Base-by-base conservation (phyloP, 2,329 filamentous ascomycete species). In the Cryphonectria nitschkei region DNA sequence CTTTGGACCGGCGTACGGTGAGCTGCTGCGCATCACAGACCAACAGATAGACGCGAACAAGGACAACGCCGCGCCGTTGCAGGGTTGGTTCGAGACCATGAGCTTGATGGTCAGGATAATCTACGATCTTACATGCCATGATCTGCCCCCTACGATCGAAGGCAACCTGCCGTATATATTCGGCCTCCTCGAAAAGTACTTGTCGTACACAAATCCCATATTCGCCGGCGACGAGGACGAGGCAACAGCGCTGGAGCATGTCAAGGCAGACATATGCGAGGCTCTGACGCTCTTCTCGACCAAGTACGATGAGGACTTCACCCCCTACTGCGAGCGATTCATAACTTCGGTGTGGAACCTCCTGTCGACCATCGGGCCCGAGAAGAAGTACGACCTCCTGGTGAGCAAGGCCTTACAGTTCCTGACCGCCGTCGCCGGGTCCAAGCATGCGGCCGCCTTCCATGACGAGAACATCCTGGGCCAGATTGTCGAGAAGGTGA, bases 101-200 rank as follows among this genome's bases (percentile, higher is more conserved):
- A 95, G 95, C 79, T 86, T 98, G 67, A 89, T 97, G 75, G 86
- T 98, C 76, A 97, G 97, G 84, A 90, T 99, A 65, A 90, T 98
- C 79, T 96, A 96, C 83, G 97, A 99, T 81, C 89, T 99, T 67
- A 98, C 95, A n/a, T 97, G 92, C 79, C 97, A 99, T 80, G 96
- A 99, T 80, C 87, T 99, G 76, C 94, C 96, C 22, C 95, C 95
- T 2, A 91, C 96, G 75, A 97, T 99, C 80, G 96, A 99, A 84
- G 92, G 97, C 74, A 93, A 97, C 78, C 87, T 99, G 29, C 82
- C 85, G 64, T 88, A 89, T 73, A 92, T 99, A 74, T 92, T 93
- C 26, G 85, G 87, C 32, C 86, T 98, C 19, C 86, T 98, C 22
- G 92, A 97, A 82, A 98, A 97, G 81, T 99, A 99, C 80, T 87